Conservation (phyloP, 768 basidiomycete species). For the Suillus spraguei region DNA sequence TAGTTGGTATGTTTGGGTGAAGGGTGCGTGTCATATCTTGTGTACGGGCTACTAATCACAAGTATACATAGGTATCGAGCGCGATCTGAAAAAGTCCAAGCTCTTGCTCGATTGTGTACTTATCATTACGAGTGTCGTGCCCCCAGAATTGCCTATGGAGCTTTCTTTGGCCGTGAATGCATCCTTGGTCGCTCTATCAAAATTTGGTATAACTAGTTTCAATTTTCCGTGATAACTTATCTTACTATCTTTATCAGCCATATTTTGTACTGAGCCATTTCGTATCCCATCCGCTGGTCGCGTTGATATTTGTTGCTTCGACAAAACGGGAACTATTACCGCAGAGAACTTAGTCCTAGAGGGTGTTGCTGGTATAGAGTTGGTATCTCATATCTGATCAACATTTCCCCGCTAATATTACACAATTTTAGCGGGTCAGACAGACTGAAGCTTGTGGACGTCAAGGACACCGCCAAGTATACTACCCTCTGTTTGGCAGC, state of each 20-base stretch:
- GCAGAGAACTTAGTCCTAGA: slow-evolving; percentile 94
- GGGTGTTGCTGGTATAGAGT: slow-evolving; percentile 92
- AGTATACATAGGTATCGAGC: slow-evolving; percentile 70
- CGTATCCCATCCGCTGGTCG: slow-evolving; percentile 94
- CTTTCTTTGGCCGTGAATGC: slow-evolving; percentile 95
- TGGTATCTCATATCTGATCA: slow-evolving; percentile 32
- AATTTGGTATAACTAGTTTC: slow-evolving; percentile 64
- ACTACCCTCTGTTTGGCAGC: slow-evolving; percentile 90
- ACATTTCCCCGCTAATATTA: slow-evolving; percentile 7
- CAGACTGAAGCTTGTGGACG: slow-evolving; percentile 68
- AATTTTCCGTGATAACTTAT: neutral
- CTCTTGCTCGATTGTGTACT: slow-evolving; percentile 93
- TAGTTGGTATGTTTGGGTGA: slow-evolving; percentile 97
- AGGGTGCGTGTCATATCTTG: slow-evolving; percentile 55
- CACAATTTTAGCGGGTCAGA: slow-evolving; percentile 51
- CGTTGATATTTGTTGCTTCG: slow-evolving; percentile 98
- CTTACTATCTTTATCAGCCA: slow-evolving; percentile 55
- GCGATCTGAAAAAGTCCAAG: slow-evolving; percentile 93
- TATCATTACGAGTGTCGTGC: slow-evolving; percentile 97
- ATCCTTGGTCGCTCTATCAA: slow-evolving; percentile 89
- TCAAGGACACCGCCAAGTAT: slow-evolving; percentile 73
- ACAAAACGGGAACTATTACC: slow-evolving; percentile 99
- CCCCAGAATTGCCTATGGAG: slow-evolving; percentile 98
- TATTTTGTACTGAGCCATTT: slow-evolving; percentile 99
- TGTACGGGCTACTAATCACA: neutral